phyloP scores from a whole-genome alignment of 2,329 filamentous ascomycete genomes.

The Incumbomyces lentus region DNA sequence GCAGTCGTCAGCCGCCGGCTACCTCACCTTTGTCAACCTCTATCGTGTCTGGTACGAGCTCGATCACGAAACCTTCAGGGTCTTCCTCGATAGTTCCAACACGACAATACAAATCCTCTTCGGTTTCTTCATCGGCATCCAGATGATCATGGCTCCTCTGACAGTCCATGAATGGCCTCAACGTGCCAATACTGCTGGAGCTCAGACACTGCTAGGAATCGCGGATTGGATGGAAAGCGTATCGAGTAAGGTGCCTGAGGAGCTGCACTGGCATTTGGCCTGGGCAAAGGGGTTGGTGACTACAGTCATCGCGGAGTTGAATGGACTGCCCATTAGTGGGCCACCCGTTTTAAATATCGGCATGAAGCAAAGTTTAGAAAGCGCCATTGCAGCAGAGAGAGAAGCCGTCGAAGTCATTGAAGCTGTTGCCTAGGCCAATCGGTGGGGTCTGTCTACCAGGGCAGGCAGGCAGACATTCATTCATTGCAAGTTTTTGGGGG shows the following conservation, averaged over 20 bases:
- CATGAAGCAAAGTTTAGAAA: background rate
- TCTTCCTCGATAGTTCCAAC: constrained; percentile 35
- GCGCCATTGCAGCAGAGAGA: background rate
- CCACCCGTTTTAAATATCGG: constrained; percentile 13
- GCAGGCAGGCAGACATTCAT: no score
- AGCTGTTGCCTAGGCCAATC: no score
- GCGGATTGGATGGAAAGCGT: constrained; percentile 33
- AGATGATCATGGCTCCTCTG: constrained; percentile 36
- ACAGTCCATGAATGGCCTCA: constrained; percentile 23
- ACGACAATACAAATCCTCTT: constrained; percentile 34
- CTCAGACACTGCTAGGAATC: constrained; percentile 18
- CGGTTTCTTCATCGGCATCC: constrained; percentile 38
- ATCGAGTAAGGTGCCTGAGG: constrained; percentile 4
- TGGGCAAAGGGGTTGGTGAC: constrained; percentile 13
- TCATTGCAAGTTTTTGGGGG: no score
- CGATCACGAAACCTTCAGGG: constrained; percentile 32
- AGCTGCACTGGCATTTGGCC: constrained; percentile 12
- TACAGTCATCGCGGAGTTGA: constrained; percentile 17
- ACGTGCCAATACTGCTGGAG: constrained; percentile 9
- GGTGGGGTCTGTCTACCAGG: no score
- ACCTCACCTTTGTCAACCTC: constrained; percentile 30
- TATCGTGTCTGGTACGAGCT: constrained; percentile 33
- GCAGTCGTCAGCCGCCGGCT: constrained; percentile 21
- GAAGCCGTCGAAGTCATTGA: no score
- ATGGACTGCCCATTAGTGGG: constrained; percentile 11